Evolutionary conservation across 140 eudicot genomes (phyloP), one percentile per base, ranked within the genome.

Genomic region (Cichorium intybus): DNA sequence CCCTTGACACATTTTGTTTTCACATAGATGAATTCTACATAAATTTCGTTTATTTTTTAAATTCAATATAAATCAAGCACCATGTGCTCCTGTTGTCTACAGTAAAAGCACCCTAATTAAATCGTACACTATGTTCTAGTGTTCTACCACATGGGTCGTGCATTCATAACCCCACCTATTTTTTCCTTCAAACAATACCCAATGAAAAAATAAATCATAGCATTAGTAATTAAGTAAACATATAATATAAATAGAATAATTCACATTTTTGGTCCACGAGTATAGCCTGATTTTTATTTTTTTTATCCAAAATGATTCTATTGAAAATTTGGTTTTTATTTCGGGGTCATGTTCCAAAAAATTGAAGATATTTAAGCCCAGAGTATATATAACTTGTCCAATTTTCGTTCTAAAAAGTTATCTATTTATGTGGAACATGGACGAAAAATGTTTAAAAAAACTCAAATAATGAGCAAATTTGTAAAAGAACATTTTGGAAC

Each of bases 81-180:
- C 75, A 75, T 75, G 80, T 75, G 80, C 80, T 59, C 57, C 54
- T 75, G 80, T 17, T 75, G 46, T 60, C 63, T 39, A 52, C 41
- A 66, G 69, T 49, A 59, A 41, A 54, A 60, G 65, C 57, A 21
- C 65, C 70, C 66, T 37, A 67, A 60, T 66, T 49, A 27, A 24
- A 51, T 52, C 75, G 46, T 57, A 58, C 67, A 56, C 59, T 61
- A 39, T 72, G 57, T 20, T 28, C 24, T 63, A 50, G 27, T 72
- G 57, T 20, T 28, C 24, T 63, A 50, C 52, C 75, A 75, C 75
- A 75, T 75, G 80, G 68, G 31, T 21, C 59, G 60, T 68, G 70
- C 59, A 75, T 75, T 75, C 70, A 75, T 59, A 60, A n/a, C 64
- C n/a, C 50, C 53, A n/a, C 70, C 69, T 14, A 34, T 26, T 66